These are phyloP conservation scores for Debaryomyces maramus DNA, from an alignment of 805 yeast genomes.

Conservation along the genomic window DNA sequence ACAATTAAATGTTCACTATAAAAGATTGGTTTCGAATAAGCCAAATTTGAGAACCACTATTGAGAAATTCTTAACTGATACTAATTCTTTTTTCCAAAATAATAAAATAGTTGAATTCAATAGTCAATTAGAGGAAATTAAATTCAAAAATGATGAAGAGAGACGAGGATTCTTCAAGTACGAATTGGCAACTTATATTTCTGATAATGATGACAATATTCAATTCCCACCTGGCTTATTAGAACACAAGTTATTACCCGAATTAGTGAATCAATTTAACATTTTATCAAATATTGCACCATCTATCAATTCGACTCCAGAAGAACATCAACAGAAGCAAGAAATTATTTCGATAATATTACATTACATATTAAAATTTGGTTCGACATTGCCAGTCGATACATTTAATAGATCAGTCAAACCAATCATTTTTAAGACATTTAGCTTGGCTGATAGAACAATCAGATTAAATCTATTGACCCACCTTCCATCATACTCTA, in stretches of 20 bases:
- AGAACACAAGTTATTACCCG: slow-evolving; percentile 68
- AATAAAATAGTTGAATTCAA: slow-evolving; percentile 54
- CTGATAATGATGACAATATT: slow-evolving; percentile 13
- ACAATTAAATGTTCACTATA: slow-evolving; percentile 33
- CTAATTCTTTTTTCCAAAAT: slow-evolving; percentile 24
- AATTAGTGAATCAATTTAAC: slow-evolving; percentile 50
- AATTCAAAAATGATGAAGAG: slow-evolving; percentile 52
- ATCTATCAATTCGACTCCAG: slow-evolving; percentile 25
- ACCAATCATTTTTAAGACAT: slow-evolving; percentile 66
- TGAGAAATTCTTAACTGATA: slow-evolving; percentile 28
- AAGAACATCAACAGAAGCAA: slow-evolving; percentile 32
- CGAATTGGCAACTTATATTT: slow-evolving; percentile 26
- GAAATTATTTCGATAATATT: slow-evolving; percentile 40
- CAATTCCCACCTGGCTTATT: slow-evolving; percentile 52
- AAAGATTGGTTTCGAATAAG: slow-evolving; percentile 39
- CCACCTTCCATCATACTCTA: slow-evolving; percentile 56
- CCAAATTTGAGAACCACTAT: slow-evolving; percentile 34
- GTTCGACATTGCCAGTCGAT: slow-evolving; percentile 26
- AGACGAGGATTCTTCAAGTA: slow-evolving; percentile 46
- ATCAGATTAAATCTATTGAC: slow-evolving; percentile 71
- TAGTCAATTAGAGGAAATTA: slow-evolving; percentile 54
- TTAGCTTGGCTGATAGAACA: slow-evolving; percentile 69
- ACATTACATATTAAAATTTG: slow-evolving; percentile 41
- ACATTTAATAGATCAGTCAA: slow-evolving; percentile 46
- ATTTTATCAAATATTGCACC: slow-evolving; percentile 27